phyloP scores from a whole-genome alignment of 1,284 basidiomycete species.

The Trametes sp. region DNA sequence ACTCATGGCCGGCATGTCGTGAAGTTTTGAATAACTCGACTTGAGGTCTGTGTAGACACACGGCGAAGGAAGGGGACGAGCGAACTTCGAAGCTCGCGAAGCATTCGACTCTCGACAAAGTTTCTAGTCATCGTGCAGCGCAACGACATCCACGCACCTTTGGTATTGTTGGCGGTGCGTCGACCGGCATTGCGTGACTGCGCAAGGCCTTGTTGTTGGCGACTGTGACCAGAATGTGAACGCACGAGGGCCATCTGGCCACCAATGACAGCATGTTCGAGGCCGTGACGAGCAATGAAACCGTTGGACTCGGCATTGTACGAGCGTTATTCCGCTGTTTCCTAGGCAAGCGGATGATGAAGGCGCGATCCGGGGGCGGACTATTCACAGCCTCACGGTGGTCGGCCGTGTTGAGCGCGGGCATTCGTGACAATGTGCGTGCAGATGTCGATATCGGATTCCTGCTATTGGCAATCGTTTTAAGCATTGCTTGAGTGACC shows the following conservation, averaged over 20 bases:
- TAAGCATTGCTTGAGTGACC: no score
- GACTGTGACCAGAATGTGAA: background rate
- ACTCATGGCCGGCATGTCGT: background rate
- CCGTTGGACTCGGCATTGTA: background rate
- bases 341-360: slow-evolving; percentile 2
- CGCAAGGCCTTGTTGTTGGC: slow-evolving; percentile 1
- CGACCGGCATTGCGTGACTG: background rate
- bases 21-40: no score
- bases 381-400: background rate
- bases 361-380: background rate
- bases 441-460: no score
- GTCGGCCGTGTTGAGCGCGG: background rate
- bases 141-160: background rate
- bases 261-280: background rate
- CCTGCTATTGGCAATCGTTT: no score
- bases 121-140: background rate
- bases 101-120: background rate
- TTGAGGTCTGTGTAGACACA: no score
- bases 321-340: background rate
- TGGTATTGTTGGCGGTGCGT: background rate
- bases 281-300: background rate
- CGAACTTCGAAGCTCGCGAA: background rate
- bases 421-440: no score
- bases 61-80: no score
- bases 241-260: background rate